phyloP scores from a whole-genome alignment of 78 protist genomes.

The Trichosphaerium sp. region DNA sequence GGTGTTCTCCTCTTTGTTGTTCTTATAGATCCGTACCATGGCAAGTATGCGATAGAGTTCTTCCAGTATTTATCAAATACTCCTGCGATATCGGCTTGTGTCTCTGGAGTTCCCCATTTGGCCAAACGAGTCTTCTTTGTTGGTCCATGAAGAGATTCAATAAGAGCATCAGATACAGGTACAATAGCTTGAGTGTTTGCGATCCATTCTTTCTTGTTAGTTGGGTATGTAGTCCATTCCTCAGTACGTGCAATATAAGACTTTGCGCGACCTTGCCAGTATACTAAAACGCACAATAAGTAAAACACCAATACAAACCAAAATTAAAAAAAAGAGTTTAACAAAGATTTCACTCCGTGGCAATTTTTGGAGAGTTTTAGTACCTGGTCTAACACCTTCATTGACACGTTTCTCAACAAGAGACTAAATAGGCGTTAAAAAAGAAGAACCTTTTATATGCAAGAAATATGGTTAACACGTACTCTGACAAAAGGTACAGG shows the following conservation, averaged over 20 bases:
- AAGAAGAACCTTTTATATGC: background rate
- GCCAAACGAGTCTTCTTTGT: background rate
- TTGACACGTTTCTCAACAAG: constrained; percentile 25
- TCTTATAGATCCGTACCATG: constrained; percentile 56
- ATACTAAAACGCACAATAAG: too few relatives aligned
- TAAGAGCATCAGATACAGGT: constrained; percentile 87
- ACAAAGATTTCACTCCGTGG: too few relatives aligned
- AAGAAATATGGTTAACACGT: background rate
- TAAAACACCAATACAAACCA: too few relatives aligned
- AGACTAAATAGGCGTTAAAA: background rate
- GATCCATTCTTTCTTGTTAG: constrained; percentile 92
- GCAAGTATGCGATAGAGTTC: constrained; percentile 17
- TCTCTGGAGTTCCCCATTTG: background rate
- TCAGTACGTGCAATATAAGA: constrained; percentile 67
- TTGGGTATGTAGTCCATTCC: constrained; percentile 93
- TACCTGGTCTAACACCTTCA: constrained; percentile 81
- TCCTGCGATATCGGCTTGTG: background rate
- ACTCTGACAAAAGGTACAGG: constrained; percentile 18
- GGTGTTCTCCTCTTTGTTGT: background rate
- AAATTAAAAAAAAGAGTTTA: too few relatives aligned
- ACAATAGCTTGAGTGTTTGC: constrained; percentile 52
- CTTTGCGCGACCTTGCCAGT: constrained; percentile 80
- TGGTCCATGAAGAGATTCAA: constrained; percentile 52
- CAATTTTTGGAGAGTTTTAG: too few relatives aligned
- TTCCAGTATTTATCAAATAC: constrained; percentile 45